These are phyloP conservation scores for Boletus bicolor DNA, from an alignment of 768 basidiomycete genomes.

Conservation along the genomic window DNA sequence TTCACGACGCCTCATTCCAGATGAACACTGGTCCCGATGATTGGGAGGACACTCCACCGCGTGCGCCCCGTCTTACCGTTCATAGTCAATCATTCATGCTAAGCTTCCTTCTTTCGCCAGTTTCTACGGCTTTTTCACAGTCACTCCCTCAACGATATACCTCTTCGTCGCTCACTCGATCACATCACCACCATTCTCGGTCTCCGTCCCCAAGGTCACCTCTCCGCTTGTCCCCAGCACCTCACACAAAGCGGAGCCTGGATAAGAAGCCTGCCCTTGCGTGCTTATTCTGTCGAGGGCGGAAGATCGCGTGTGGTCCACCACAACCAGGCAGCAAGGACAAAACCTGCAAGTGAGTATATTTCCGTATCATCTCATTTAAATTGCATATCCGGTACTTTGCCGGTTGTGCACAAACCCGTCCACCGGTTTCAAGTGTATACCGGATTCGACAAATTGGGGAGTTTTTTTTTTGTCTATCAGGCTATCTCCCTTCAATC, in stretches of 20 bases:
- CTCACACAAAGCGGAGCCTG: conserved; percentile 24
- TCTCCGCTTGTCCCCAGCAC: conserved; percentile 21
- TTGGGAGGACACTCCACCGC: conserved; percentile 20
- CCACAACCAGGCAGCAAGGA: conserved; percentile 51
- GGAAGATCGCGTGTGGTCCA: conserved; percentile 69
- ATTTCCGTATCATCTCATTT: background rate
- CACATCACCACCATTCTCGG: conserved; percentile 22
- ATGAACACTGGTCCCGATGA: conserved; percentile 10
- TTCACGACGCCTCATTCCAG: conserved; percentile 10
- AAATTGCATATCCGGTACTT: background rate
- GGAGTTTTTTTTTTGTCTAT: background rate
- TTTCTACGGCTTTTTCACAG: conserved; percentile 7
- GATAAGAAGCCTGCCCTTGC: conserved; percentile 61
- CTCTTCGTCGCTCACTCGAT: conserved; percentile 16
- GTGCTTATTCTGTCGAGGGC: conserved; percentile 62
- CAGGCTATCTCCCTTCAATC: conserved; percentile 22
- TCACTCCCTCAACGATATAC: conserved; percentile 12
- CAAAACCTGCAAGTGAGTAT: conserved; percentile 63
- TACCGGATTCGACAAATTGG: conserved; percentile 10
- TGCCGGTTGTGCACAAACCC: conserved; percentile 5
- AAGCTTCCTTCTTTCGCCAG: conserved; percentile 10
- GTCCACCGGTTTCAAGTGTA: conserved; percentile 11
- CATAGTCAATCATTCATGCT: conserved; percentile 23
- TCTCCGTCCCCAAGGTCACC: conserved; percentile 27
- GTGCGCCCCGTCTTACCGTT: conserved; percentile 1